These are phyloP conservation scores for Neoarthrinium moseri DNA, from an alignment of 2,329 filamentous ascomycete genomes.

Conservation along the genomic window DNA sequence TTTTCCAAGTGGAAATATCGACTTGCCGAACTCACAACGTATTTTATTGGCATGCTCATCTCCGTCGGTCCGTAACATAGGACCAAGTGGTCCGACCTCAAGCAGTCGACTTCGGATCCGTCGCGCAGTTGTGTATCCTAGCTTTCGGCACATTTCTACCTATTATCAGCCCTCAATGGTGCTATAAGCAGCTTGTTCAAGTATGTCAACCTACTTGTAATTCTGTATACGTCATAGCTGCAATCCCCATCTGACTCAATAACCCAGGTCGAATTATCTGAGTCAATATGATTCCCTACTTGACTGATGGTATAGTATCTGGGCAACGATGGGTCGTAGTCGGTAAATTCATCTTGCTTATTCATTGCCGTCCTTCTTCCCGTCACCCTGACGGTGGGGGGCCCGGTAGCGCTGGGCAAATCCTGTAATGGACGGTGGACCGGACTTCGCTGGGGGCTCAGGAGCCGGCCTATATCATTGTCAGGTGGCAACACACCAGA, in stretches of 20 bases:
- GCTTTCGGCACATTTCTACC: conserved; percentile 1
- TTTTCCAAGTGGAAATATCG: conserved; percentile 4
- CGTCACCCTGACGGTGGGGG: neutral
- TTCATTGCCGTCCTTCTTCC: too few species aligned
- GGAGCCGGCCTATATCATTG: too few species aligned
- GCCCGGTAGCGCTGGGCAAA: too few species aligned
- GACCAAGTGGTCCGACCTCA: neutral
- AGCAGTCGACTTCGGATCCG: conserved; percentile 2
- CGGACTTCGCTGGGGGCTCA: too few species aligned
- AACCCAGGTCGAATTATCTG: conserved; percentile 14
- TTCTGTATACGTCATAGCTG: conserved; percentile 13
- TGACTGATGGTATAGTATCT: conserved; percentile 11
- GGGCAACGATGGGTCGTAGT: neutral
- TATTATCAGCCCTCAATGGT: neutral
- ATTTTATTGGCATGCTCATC: neutral
- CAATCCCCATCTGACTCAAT: conserved; percentile 12
- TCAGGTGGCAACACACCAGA: too few species aligned
- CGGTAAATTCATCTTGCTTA: too few species aligned
- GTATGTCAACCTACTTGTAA: conserved; percentile 5
- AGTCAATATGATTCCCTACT: conserved; percentile 14
- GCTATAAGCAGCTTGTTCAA: neutral
- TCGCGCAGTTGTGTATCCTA: neutral
- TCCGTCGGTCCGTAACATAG: neutral
- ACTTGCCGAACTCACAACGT: neutral
- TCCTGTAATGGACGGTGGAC: too few species aligned